Conservation (phyloP, 371 early-diverging fungal genomes). For the Dichotomocladium elegans region DNA sequence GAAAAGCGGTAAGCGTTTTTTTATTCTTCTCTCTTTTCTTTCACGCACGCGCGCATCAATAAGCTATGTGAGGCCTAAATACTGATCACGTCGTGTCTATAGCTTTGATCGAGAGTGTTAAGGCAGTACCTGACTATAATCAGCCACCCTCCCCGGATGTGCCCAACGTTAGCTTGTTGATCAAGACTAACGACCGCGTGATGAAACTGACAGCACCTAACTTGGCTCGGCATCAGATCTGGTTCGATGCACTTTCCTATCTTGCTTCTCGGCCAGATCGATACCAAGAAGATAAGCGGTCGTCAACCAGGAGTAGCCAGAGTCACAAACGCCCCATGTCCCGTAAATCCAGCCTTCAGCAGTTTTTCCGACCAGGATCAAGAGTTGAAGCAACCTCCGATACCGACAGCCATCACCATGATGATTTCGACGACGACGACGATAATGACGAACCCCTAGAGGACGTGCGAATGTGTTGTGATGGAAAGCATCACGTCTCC, state of each 20-base stretch:
- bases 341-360: conserved; percentile 8
- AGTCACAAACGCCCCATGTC: background rate
- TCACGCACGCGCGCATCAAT: background rate
- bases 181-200: conserved; percentile 55
- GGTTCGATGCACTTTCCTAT: conserved; percentile 32
- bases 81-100: too few relatives aligned
- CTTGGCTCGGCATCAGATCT: conserved; percentile 58
- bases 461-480: conserved; percentile 37
- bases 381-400: background rate
- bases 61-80: too few relatives aligned
- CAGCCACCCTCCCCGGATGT: conserved; percentile 29
- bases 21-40: background rate
- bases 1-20: conserved; percentile 33
- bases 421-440: conserved; percentile 9
- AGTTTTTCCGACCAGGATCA: conserved; percentile 5
- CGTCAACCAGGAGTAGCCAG: background rate
- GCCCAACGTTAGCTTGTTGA: conserved; percentile 51
- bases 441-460: conserved; percentile 25
- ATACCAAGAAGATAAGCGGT: background rate
- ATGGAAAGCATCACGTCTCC: conserved; percentile 36
- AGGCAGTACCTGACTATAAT: conserved; percentile 32
- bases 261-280: conserved; percentile 4
- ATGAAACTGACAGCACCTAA: conserved; percentile 63
- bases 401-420: background rate
- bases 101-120: conserved; percentile 48